Percentiles rank a stretch among this genome's conserved stretches.
These are phyloP conservation scores for Fagopyrum tataricum DNA, from an alignment of 148 eudicot species.

Conservation along the genomic window DNA sequence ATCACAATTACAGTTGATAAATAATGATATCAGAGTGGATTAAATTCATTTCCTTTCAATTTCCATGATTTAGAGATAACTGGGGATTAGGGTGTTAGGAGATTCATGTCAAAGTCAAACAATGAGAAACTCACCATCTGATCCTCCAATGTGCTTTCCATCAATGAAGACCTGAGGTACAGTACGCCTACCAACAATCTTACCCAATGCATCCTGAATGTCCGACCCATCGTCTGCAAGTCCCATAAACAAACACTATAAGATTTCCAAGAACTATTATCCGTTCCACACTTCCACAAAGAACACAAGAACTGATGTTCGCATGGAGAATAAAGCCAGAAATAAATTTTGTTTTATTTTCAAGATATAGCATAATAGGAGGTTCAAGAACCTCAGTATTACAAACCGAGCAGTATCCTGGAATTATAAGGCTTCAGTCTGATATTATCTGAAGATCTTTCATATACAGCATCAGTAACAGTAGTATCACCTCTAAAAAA, in stretches of 20 bases:
- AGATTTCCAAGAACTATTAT: neutral
- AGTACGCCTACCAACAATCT: constrained; percentile 72
- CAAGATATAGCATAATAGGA: neutral
- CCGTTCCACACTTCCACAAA: neutral
- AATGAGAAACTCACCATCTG: constrained; percentile 63
- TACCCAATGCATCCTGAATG: constrained; percentile 73
- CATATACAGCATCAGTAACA: neutral
- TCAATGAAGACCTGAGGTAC: constrained; percentile 94
- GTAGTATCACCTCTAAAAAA: too few relatives aligned
- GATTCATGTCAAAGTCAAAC: neutral
- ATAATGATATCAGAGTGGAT: too few relatives aligned
- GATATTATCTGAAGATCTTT: neutral
- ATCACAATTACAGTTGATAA: too few relatives aligned
- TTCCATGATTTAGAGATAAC: too few relatives aligned
- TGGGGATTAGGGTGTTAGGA: neutral
- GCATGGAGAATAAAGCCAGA: neutral
- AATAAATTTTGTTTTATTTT: neutral
- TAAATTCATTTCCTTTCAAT: too few relatives aligned
- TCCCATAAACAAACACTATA: neutral
- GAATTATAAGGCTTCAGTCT: neutral
- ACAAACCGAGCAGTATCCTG: neutral
- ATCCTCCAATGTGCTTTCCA: constrained; percentile 94
- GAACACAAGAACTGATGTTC: neutral
- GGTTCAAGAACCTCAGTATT: neutral
- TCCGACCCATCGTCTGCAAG: constrained; percentile 65